These are phyloP conservation scores for Pseudomassariella vexata DNA, from an alignment of 2,329 filamentous ascomycete species.

Conservation along the genomic window DNA sequence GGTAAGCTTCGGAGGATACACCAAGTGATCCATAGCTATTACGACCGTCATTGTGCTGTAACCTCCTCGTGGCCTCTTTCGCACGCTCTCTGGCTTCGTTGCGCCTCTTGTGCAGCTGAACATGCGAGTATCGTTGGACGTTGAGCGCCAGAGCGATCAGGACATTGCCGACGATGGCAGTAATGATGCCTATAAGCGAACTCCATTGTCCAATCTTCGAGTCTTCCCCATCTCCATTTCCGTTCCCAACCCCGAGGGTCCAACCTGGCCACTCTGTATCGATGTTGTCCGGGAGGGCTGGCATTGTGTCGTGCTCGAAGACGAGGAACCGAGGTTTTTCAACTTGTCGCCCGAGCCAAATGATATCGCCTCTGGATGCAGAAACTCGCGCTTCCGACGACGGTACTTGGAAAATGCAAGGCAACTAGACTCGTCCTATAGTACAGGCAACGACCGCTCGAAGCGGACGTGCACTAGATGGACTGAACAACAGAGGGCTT, in stretches of 20 bases:
- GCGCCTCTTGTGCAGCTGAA: conserved; percentile 69
- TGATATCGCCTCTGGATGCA: no score
- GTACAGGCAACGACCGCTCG: no score
- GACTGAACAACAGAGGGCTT: no score
- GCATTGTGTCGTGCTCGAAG: no score
- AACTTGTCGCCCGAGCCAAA: no score
- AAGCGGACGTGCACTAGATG: no score
- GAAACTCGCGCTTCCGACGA: no score
- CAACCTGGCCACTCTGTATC: conserved; percentile 13
- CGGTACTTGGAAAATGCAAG: no score
- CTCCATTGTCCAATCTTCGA: conserved; percentile 69
- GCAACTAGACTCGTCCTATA: no score
- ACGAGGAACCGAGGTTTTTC: no score
- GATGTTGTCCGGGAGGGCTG: conserved; percentile 10
- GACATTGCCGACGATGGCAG: conserved; percentile 86
- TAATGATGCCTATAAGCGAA: conserved; percentile 88
- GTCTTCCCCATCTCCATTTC: conserved; percentile 28
- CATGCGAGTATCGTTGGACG: conserved; percentile 92
- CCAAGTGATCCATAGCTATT: conserved; percentile 24
- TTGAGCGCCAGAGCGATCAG: conserved; percentile 95
- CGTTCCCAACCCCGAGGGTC: conserved; percentile 13
- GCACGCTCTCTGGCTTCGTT: conserved; percentile 50
- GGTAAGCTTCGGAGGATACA: no score
- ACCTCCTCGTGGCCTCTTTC: conserved; percentile 45
- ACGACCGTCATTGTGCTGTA: conserved; percentile 23